phyloP scores from a whole-genome alignment of 2,329 filamentous ascomycete genomes.

The Diplodia sapinea region DNA sequence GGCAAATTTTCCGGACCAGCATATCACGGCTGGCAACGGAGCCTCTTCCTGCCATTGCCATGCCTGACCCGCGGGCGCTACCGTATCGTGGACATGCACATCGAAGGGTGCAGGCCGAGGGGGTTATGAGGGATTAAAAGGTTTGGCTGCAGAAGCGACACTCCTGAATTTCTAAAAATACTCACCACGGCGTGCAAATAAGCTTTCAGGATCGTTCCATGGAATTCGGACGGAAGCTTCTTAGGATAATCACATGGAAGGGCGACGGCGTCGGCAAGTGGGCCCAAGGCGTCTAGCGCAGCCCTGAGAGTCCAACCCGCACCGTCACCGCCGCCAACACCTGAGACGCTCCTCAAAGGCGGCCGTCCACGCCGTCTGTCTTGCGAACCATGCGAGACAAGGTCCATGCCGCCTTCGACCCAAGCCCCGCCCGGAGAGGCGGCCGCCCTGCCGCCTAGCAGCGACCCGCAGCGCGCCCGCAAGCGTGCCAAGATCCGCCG shows the following conservation, averaged over 20 bases:
- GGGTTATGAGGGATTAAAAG: too few relatives aligned
- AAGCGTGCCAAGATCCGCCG: conserved; percentile 31
- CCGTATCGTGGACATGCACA: too few relatives aligned
- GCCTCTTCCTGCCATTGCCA: too few relatives aligned
- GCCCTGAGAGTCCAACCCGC: neutral
- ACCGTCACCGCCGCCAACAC: conserved; percentile 2
- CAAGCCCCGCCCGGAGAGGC: conserved; percentile 3
- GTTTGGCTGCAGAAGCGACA: too few relatives aligned
- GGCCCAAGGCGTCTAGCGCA: neutral
- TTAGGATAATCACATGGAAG: neutral
- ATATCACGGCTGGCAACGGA: too few relatives aligned
- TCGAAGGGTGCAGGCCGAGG: too few relatives aligned
- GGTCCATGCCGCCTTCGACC: conserved; percentile 19
- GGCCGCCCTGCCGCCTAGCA: conserved; percentile 2
- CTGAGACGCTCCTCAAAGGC: conserved; percentile 1
- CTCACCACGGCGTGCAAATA: neutral
- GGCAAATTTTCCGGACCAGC: too few relatives aligned
- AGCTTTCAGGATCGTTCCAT: neutral
- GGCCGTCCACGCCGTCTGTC: neutral
- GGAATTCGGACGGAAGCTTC: neutral
- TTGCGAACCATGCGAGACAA: conserved; percentile 10
- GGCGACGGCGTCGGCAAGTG: neutral
- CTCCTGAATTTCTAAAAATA: too few relatives aligned
- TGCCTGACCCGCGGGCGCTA: too few relatives aligned
- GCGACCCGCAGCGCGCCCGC: conserved; percentile 25